Evolutionary conservation across 73 alveolate genomes (phyloP).

Genomic region (Paramecium sonneborni): DNA sequence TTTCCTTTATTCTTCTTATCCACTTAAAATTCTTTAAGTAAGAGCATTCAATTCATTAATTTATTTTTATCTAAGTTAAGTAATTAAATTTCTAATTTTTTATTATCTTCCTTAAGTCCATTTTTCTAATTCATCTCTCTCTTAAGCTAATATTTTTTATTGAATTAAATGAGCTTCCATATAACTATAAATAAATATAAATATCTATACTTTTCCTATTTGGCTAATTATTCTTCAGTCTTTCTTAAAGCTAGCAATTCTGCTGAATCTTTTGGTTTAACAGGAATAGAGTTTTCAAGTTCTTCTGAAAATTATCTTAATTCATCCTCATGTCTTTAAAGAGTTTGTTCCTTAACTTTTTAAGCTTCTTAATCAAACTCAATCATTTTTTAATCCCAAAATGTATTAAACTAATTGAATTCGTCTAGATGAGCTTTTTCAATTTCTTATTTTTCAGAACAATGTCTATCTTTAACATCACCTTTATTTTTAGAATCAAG

Average conservation of each 20-base stretch:
- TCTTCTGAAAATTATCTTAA: conserved; percentile 51
- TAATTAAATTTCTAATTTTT: conserved; percentile 52
- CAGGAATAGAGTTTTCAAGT: conserved; percentile 47
- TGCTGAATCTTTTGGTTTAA: conserved; percentile 58
- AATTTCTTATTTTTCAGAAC: conserved; percentile 42
- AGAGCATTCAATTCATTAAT: conserved; percentile 59
- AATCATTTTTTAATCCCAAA: conserved; percentile 65
- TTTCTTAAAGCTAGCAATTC: conserved; percentile 58
- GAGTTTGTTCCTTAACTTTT: conserved; percentile 37
- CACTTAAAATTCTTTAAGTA: conserved; percentile 51
- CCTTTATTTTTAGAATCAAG: conserved; percentile 56
- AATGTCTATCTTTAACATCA: conserved; percentile 58
- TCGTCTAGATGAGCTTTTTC: conserved; percentile 65
- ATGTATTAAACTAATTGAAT: conserved; percentile 55
- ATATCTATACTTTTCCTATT: conserved; percentile 44
- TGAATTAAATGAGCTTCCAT: conserved; percentile 63
- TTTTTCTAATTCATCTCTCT: conserved; percentile 61
- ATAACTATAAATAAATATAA: not conserved
- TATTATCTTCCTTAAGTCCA: conserved; percentile 50
- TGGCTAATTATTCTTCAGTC: conserved; percentile 62
- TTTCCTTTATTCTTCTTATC: conserved; percentile 58
- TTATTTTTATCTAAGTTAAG: conserved; percentile 3
- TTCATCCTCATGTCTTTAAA: conserved; percentile 60
- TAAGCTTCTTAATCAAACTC: conserved; percentile 63
- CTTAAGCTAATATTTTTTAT: conserved; percentile 40